Percentiles rank a stretch among this genome's conserved stretches.
These are phyloP conservation scores for Anaeramoeba ignava DNA, from an alignment of 78 protist genomes.

Conservation along the genomic window DNA sequence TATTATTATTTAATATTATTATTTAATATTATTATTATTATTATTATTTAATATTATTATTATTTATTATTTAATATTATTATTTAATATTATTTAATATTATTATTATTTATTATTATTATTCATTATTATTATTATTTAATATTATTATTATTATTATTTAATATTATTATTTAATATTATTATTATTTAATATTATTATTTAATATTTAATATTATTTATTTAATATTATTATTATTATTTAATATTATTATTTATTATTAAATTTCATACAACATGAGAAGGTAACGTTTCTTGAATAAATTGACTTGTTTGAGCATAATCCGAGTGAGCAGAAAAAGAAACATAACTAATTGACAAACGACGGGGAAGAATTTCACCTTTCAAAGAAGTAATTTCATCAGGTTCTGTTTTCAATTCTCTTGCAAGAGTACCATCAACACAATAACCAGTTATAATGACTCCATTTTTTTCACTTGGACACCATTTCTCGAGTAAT, in stretches of 20 bases:
- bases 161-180: neutral
- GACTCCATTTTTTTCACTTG: slow-evolving; percentile 53
- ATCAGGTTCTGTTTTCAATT: slow-evolving; percentile 4
- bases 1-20: too few species aligned
- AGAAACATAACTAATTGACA: slow-evolving; percentile 53
- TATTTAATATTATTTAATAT: too few species aligned
- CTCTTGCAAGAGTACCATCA: slow-evolving; percentile 79
- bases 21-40: too few species aligned
- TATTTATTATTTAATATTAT: too few species aligned
- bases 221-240: neutral
- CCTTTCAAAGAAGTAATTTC: slow-evolving; percentile 24
- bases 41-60: too few species aligned
- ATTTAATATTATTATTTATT: neutral
- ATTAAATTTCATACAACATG: slow-evolving; percentile 32
- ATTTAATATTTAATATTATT: neutral
- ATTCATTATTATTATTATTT: too few species aligned
- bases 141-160: too few species aligned
- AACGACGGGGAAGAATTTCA: slow-evolving; percentile 28
- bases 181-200: neutral
- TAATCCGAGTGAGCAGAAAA: slow-evolving; percentile 87
- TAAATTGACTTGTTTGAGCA: slow-evolving; percentile 65
- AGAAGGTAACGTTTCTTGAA: slow-evolving; percentile 53
- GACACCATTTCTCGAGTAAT: slow-evolving; percentile 75
- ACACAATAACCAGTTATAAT: slow-evolving; percentile 82
- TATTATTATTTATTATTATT: too few species aligned